Percentiles rank a stretch among this genome's conserved stretches.
phyloP scores from a whole-genome alignment of 179 eudicot species.

The Vitellaria paradoxa region DNA sequence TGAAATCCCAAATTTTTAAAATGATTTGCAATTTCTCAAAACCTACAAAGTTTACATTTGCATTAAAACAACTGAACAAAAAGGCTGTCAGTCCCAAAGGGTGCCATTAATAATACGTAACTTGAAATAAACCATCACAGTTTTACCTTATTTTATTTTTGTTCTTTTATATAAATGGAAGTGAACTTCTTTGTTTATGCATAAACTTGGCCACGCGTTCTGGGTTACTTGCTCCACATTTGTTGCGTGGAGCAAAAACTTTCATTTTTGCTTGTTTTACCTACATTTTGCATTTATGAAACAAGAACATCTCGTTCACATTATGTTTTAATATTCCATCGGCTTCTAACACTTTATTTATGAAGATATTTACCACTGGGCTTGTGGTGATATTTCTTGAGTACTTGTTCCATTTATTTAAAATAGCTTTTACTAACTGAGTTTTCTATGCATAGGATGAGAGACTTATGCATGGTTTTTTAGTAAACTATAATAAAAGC shows the following conservation, averaged over 20 bases:
- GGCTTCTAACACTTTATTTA: too few species aligned
- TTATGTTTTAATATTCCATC: neutral
- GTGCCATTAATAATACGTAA: neutral
- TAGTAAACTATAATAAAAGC: too few species aligned
- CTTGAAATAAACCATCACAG: neutral
- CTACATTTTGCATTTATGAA: neutral
- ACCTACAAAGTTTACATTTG: conserved; percentile 49
- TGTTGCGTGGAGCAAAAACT: neutral
- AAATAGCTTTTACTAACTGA: too few species aligned
- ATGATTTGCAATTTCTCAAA: conserved; percentile 64
- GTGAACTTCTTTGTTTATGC: neutral
- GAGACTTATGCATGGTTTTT: too few species aligned
- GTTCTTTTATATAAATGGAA: neutral
- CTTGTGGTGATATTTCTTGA: too few species aligned
- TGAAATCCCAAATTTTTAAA: conserved; percentile 82
- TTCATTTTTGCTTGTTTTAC: too few species aligned
- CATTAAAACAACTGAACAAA: conserved; percentile 13
- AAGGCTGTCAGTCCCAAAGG: neutral
- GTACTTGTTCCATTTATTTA: too few species aligned
- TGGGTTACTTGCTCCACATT: neutral
- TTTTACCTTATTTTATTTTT: neutral
- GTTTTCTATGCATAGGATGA: too few species aligned
- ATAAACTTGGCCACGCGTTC: neutral
- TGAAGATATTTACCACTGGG: too few species aligned
- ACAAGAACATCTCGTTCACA: neutral